These are phyloP conservation scores for Oenanthe sinensis DNA, from an alignment of 129 eudicot species.

Conservation along the genomic window DNA sequence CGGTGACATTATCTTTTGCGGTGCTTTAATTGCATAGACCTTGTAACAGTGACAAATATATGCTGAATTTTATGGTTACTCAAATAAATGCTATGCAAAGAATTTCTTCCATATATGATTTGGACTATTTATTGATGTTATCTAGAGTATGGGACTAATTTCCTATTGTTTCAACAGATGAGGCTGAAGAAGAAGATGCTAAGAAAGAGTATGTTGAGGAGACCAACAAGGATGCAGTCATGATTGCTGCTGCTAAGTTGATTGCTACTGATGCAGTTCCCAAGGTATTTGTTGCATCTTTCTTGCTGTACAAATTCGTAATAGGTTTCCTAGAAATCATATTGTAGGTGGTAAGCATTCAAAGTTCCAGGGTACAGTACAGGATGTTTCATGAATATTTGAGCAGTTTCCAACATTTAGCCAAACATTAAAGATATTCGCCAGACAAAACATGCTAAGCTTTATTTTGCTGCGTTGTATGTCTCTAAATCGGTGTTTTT, in stretches of 20 bases:
- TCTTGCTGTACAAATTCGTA: neutral
- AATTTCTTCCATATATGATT: neutral
- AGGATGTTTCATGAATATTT: neutral
- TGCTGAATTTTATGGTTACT: neutral
- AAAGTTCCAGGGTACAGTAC: neutral
- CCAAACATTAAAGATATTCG: neutral
- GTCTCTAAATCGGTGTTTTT: neutral
- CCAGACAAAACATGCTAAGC: neutral
- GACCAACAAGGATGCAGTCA: slow-evolving; percentile 65
- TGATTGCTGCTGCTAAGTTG: slow-evolving; percentile 82
- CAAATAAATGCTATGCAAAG: neutral
- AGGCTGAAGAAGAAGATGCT: slow-evolving; percentile 78
- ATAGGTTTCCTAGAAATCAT: neutral
- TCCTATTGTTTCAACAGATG: slow-evolving; percentile 45
- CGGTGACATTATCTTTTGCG: neutral
- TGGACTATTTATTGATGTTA: neutral
- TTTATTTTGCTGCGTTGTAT: neutral
- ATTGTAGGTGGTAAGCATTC: neutral
- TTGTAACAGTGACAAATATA: neutral
- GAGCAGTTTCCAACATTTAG: neutral
- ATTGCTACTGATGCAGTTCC: slow-evolving; percentile 70
- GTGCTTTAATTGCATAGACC: neutral
- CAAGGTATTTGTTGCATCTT: slow-evolving; percentile 38
- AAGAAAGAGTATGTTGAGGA: slow-evolving; percentile 85
- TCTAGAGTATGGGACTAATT: neutral